Evolutionary conservation across 768 basidiomycete genomes (phyloP).

Genomic region (Rhodosporidiobolus sp.): DNA sequence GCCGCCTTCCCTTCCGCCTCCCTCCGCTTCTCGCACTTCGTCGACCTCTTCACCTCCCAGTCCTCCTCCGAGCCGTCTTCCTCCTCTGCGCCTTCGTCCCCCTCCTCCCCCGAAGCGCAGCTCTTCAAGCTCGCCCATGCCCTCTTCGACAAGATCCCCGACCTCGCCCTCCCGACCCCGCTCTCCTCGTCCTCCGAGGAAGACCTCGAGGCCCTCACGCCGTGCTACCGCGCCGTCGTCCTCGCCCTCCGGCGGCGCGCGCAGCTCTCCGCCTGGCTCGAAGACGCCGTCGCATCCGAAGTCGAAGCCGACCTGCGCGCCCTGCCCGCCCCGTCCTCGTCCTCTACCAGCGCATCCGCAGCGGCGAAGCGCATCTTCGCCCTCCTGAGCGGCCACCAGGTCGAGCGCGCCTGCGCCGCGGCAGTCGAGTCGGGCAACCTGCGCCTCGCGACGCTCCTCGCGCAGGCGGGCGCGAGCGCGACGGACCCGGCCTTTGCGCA

Average conservation of each 20-base stretch:
- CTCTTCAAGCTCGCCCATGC: slow-evolving; percentile 85
- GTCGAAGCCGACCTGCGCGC: slow-evolving; percentile 65
- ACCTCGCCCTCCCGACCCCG: slow-evolving; percentile 58
- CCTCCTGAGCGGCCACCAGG: slow-evolving; percentile 78
- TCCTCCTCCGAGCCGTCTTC: slow-evolving; percentile 60
- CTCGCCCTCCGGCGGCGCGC: slow-evolving; percentile 67
- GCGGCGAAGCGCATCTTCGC: slow-evolving; percentile 57
- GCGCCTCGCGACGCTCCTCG: slow-evolving; percentile 81
- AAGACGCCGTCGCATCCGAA: slow-evolving; percentile 63
- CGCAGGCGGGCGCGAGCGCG: slow-evolving; percentile 58
- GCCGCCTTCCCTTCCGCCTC: slow-evolving; percentile 68
- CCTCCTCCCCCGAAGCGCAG: slow-evolving; percentile 68
- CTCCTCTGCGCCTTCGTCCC: slow-evolving; percentile 58
- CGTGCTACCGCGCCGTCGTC: slow-evolving; percentile 45
- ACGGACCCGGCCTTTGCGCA: slow-evolving; percentile 69
- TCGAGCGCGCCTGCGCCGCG: slow-evolving; percentile 72
- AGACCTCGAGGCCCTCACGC: background rate
- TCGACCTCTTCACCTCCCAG: slow-evolving; percentile 67
- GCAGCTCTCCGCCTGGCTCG: slow-evolving; percentile 79
- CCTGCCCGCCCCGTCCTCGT: slow-evolving; percentile 43
- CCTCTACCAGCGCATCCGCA: slow-evolving; percentile 48
- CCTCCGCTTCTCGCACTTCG: slow-evolving; percentile 76
- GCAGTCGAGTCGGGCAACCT: slow-evolving; percentile 73
- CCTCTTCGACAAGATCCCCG: slow-evolving; percentile 74
- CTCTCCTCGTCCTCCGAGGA: background rate